Evolutionary conservation across 192 early-diverging fungal genomes (phyloP), one percentile per base, ranked within the genome.

Genomic region (Linnemannia exigua): DNA sequence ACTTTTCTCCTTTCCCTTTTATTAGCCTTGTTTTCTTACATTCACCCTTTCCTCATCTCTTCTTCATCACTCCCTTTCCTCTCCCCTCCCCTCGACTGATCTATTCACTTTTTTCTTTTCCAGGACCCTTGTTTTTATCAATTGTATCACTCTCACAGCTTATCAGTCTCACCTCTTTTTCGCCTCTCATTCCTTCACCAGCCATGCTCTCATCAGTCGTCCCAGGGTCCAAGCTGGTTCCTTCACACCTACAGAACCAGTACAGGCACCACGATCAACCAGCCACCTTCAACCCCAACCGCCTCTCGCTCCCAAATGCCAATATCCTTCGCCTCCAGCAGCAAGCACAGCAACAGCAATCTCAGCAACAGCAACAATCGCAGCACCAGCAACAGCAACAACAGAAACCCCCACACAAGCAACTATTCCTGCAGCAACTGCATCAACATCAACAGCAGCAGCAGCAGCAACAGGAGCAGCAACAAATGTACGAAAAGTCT

Each of bases 401-500:
- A 25, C 36, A 58, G 61, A 63, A 71, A 38, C 67, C 37, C 15
- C 44, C 58, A 2, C 78, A 79, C 28, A 44, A 52, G 8, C 71
- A 78, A 50, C 47, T 74, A 17, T 50, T 47, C 17, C 68, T 76
- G 19, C 77, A 78, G 15, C 72, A 41, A 52, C 72, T 37, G 41
- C 72, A 70, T 25, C 69, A 58, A 15, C 74, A 76, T 14, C 81
- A 77, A n/a, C 74, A 41, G 31, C 81, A 83, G 52, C 76, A 77
- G 36, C 77, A 72, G 31, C 70, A 58, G 20, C 70, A 74, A 17
- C 71, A 84, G 28, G 33, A 75, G 52, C 36, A 69, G 25, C 63
- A 58, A 37, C 61, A 68, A 11, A 58, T 79, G n/a, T 35, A 75
- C 12, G 72, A 84, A 67, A 79, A 78, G 48, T 66, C 81, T 5